These are phyloP conservation scores for Trametes pubescens DNA, from an alignment of 1,284 basidiomycete species.

Conservation along the genomic window DNA sequence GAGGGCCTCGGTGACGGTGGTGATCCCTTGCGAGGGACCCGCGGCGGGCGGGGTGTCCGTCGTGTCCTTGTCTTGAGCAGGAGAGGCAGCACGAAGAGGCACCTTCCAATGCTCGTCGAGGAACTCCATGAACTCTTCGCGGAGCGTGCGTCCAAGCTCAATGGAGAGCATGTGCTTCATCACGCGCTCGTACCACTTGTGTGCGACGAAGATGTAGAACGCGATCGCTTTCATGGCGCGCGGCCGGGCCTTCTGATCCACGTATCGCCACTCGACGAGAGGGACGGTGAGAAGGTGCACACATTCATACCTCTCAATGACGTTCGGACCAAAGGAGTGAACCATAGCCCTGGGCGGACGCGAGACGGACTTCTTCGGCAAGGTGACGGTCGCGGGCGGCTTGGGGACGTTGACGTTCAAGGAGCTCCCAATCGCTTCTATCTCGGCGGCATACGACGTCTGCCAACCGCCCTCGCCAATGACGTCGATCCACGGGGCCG, in stretches of 20 bases:
- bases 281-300: neutral
- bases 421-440: neutral
- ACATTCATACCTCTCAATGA: neutral
- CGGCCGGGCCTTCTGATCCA: neutral
- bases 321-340: neutral
- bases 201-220: neutral
- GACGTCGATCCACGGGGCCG: neutral
- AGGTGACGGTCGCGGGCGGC: neutral
- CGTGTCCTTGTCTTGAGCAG: neutral
- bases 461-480: neutral
- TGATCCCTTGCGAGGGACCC: neutral
- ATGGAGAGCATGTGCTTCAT: conserved; percentile 1
- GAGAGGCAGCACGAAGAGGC: too few relatives aligned
- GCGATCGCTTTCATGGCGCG: neutral
- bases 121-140: neutral
- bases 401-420: neutral
- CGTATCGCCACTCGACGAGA: neutral
- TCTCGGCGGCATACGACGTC: neutral
- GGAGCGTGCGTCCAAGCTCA: neutral
- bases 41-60: neutral
- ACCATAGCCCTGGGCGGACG: neutral
- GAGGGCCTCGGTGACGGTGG: neutral
- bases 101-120: neutral
- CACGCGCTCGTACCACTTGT: neutral
- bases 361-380: neutral